phyloP scores from a whole-genome alignment of 306 rosid species.

The Sphenostylis stenocarpa region DNA sequence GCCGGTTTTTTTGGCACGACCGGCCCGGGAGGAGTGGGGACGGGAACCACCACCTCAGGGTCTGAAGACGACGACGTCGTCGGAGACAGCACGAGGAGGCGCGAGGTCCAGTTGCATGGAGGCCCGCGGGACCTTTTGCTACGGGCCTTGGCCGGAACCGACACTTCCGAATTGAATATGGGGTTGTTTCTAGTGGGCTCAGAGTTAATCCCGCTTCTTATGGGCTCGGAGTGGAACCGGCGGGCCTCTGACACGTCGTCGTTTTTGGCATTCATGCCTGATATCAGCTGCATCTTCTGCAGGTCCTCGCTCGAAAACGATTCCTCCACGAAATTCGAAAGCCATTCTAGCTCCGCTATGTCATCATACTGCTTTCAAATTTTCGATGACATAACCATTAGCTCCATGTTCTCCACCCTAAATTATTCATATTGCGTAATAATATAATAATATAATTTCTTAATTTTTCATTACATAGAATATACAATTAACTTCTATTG shows the following conservation, averaged over 20 bases:
- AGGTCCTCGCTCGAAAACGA: slow-evolving; percentile 77
- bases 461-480: background rate
- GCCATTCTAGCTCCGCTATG: slow-evolving; percentile 81
- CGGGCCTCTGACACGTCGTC: slow-evolving; percentile 42
- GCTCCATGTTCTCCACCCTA: background rate
- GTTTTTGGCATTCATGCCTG: slow-evolving; percentile 60
- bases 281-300: slow-evolving; percentile 64
- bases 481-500: background rate
- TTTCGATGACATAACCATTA: background rate
- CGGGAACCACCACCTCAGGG: slow-evolving; percentile 33
- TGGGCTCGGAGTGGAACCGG: background rate
- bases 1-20: slow-evolving; percentile 29
- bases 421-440: background rate
- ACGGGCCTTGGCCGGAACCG: slow-evolving; percentile 80
- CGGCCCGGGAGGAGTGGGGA: background rate
- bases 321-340: slow-evolving; percentile 76
- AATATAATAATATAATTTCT: background rate
- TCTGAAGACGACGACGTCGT: slow-evolving; percentile 34
- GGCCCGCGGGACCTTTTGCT: slow-evolving; percentile 85
- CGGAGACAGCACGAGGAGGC: slow-evolving; percentile 53
- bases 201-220: slow-evolving; percentile 30
- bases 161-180: slow-evolving; percentile 52
- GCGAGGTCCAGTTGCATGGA: slow-evolving; percentile 78
- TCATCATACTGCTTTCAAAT: slow-evolving; percentile 62
- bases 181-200: slow-evolving; percentile 41